Evolutionary conservation across 345 rosid genomes (phyloP).

Genomic region (Rhodamnia argentea): DNA sequence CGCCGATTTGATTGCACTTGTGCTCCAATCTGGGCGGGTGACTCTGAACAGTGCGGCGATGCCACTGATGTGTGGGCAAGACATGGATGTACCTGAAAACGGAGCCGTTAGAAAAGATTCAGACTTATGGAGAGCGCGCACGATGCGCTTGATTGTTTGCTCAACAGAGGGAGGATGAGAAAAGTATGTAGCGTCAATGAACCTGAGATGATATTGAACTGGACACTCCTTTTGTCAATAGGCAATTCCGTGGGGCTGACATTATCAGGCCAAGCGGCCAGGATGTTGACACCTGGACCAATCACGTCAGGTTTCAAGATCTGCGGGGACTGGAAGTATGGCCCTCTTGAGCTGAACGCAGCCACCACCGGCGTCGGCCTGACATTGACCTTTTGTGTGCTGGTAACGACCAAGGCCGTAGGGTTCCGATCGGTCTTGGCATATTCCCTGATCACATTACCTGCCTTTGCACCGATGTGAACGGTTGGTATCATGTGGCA

Average conservation of each 20-base stretch:
- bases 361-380: constrained; percentile 79
- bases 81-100: constrained; percentile 82
- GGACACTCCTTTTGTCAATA: constrained; percentile 42
- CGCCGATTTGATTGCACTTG: constrained; percentile 77
- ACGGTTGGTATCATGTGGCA: constrained; percentile 65
- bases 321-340: constrained; percentile 51
- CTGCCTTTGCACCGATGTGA: constrained; percentile 51
- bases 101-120: constrained; percentile 12
- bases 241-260: constrained; percentile 61
- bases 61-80: constrained; percentile 94
- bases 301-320: constrained; percentile 82
- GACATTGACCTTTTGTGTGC: constrained; percentile 49
- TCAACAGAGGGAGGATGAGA: not conserved
- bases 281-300: constrained; percentile 77
- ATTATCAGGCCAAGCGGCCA: constrained; percentile 69
- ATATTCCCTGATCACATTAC: constrained; percentile 43
- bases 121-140: not conserved
- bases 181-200: not conserved
- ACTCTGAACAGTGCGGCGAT: constrained; percentile 75
- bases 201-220: constrained; percentile 82
- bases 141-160: not conserved
- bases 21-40: constrained; percentile 81
- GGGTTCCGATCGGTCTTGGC: constrained; percentile 32
- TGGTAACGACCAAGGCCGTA: constrained; percentile 33
- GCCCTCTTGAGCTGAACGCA: constrained; percentile 81